A percentile compares a stretch with the other conserved stretches of the same genome.
phyloP scores from a whole-genome alignment of 441 rosid species.

The Erysimum pusillum region DNA sequence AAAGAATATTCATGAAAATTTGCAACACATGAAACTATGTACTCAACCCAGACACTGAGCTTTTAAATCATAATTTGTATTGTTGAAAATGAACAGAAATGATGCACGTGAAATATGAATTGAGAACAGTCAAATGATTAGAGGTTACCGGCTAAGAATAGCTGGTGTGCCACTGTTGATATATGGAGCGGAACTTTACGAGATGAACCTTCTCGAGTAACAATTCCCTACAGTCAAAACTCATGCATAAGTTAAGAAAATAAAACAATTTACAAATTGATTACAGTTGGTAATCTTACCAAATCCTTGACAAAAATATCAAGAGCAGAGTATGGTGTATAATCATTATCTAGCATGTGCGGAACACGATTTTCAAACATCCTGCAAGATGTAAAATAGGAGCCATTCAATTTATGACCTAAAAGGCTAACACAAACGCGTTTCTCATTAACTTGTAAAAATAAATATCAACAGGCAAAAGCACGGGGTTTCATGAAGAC shows the following conservation, averaged over 20 bases:
- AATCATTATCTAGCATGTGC: slow-evolving; percentile 95
- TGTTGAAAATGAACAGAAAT: slow-evolving; percentile 24
- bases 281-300: slow-evolving; percentile 58
- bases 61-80: background rate
- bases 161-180: slow-evolving; percentile 84
- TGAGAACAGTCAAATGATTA: slow-evolving; percentile 26
- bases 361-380: slow-evolving; percentile 99
- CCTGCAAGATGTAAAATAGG: slow-evolving; percentile 64
- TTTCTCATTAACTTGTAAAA: slow-evolving; percentile 16
- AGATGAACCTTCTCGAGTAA: slow-evolving; percentile 76
- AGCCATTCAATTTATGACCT: slow-evolving; percentile 29
- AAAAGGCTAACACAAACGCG: slow-evolving; percentile 23
- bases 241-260: slow-evolving; percentile 18
- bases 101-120: slow-evolving; percentile 19
- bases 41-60: slow-evolving; percentile 17
- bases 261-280: slow-evolving; percentile 19
- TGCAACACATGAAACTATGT: slow-evolving; percentile 12
- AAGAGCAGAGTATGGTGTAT: slow-evolving; percentile 94
- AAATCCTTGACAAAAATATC: slow-evolving; percentile 98
- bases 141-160: slow-evolving; percentile 80
- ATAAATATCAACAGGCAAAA: slow-evolving; percentile 7
- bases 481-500: background rate
- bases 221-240: slow-evolving; percentile 77
- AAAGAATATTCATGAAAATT: background rate
- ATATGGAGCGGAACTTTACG: slow-evolving; percentile 87